Evolutionary conservation across 352 stramenopile genomes (phyloP).

Genomic region (Phytophthora constricta): DNA sequence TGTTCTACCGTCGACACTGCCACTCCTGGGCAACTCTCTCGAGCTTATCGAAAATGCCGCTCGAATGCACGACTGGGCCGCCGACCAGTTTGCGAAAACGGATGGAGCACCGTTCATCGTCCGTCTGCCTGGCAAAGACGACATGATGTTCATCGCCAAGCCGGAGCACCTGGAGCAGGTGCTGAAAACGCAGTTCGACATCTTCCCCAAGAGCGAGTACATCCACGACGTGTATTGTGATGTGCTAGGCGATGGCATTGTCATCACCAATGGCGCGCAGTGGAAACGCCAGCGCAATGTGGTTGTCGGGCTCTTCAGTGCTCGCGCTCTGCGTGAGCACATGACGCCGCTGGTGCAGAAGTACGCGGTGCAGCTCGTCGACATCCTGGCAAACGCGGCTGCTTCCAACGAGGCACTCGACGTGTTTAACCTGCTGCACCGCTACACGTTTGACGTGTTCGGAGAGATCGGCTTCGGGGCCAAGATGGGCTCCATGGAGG

Average conservation of each 20-base stretch:
- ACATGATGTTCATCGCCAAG: conserved; percentile 52
- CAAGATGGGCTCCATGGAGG: conserved; percentile 40
- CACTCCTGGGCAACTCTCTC: conserved; percentile 52
- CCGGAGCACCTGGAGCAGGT: conserved; percentile 60
- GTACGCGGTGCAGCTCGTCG: conserved; percentile 36
- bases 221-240: conserved; percentile 49
- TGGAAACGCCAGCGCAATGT: conserved; percentile 53
- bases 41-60: conserved; percentile 39
- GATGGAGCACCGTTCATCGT: conserved; percentile 42
- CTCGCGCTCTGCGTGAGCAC: conserved; percentile 43
- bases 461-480: conserved; percentile 52
- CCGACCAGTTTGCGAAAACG: conserved; percentile 42
- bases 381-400: conserved; percentile 27
- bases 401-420: conserved; percentile 17
- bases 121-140: conserved; percentile 46
- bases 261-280: conserved; percentile 46
- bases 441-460: conserved; percentile 56
- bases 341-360: conserved; percentile 49
- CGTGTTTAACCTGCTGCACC: conserved; percentile 47
- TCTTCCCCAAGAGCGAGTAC: conserved; percentile 54
- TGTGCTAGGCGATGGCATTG: conserved; percentile 54
- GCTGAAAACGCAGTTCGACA: conserved; percentile 58
- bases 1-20: conserved; percentile 39
- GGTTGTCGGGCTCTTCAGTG: conserved; percentile 47
- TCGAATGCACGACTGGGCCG: conserved; percentile 54